Evolutionary conservation across 305 asterid genomes (phyloP).

Genomic region (Solanum hybrid): DNA sequence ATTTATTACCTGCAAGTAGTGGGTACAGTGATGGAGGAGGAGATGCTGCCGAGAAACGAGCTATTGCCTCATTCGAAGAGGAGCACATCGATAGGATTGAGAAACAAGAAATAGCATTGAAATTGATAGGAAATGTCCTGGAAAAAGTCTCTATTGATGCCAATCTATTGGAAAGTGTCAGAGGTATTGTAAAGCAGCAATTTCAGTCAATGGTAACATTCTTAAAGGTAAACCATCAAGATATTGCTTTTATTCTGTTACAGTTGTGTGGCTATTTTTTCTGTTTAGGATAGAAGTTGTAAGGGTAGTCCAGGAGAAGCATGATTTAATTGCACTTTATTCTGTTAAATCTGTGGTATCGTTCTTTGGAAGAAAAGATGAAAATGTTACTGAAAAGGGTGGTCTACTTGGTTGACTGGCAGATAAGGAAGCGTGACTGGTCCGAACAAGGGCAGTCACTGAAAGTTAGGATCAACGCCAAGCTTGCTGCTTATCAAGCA

Average conservation of each 20-base stretch:
- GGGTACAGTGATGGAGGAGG: conserved; percentile 33
- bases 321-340: neutral
- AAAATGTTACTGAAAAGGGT: conserved; percentile 4
- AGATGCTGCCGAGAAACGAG: conserved; percentile 35
- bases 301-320: neutral
- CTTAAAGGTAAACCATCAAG: conserved; percentile 50
- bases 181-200: conserved; percentile 65
- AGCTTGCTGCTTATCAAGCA: conserved; percentile 83
- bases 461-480: conserved; percentile 71
- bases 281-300: neutral
- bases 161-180: conserved; percentile 67
- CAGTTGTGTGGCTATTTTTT: neutral
- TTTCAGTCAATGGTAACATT: conserved; percentile 66
- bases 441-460: conserved; percentile 80
- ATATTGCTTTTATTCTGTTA: neutral
- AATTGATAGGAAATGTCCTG: conserved; percentile 56
- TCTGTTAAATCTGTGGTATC: neutral
- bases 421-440: conserved; percentile 95
- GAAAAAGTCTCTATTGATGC: conserved; percentile 52
- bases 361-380: neutral
- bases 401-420: conserved; percentile 25
- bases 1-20: conserved; percentile 27
- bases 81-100: conserved; percentile 72
- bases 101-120: conserved; percentile 70
- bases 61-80: conserved; percentile 46